These are phyloP conservation scores for Clitoria ternatea DNA, from an alignment of 306 rosid species.

Conservation along the genomic window DNA sequence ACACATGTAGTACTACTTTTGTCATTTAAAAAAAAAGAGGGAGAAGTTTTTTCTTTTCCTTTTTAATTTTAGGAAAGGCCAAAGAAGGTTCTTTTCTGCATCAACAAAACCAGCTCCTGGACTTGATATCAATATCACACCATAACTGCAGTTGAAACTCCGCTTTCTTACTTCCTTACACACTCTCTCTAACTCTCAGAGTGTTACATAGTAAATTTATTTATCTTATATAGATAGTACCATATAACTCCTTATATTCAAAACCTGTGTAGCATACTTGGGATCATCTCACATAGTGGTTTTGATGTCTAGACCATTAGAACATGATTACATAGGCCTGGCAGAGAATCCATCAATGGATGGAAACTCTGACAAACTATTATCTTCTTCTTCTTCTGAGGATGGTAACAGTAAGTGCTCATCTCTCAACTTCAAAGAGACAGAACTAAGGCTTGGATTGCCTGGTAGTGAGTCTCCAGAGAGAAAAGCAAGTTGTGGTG, in stretches of 20 bases:
- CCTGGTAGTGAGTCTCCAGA: constrained; percentile 77
- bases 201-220: background rate
- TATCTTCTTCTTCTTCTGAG: constrained; percentile 45
- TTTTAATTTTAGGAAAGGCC: constrained; percentile 26
- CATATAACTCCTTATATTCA: background rate
- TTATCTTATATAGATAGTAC: background rate
- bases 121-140: background rate
- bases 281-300: background rate
- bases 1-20: too few relatives aligned
- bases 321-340: constrained; percentile 81
- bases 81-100: constrained; percentile 53
- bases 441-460: constrained; percentile 88
- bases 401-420: constrained; percentile 46
- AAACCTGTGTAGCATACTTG: constrained; percentile 5
- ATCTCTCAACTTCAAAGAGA: constrained; percentile 68
- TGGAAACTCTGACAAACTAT: constrained; percentile 49
- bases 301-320: constrained; percentile 64
- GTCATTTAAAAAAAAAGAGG: background rate
- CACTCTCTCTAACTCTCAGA: background rate
- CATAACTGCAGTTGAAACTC: constrained; percentile 14
- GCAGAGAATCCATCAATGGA: constrained; percentile 59
- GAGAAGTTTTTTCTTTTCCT: background rate
- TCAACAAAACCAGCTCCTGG: constrained; percentile 41
- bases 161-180: constrained; percentile 1
- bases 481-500: constrained; percentile 45